A percentile compares a stretch with the other conserved stretches of the same genome.
These are phyloP conservation scores for Pleurotus sapidus DNA, from an alignment of 768 basidiomycete species.

Conservation along the genomic window DNA sequence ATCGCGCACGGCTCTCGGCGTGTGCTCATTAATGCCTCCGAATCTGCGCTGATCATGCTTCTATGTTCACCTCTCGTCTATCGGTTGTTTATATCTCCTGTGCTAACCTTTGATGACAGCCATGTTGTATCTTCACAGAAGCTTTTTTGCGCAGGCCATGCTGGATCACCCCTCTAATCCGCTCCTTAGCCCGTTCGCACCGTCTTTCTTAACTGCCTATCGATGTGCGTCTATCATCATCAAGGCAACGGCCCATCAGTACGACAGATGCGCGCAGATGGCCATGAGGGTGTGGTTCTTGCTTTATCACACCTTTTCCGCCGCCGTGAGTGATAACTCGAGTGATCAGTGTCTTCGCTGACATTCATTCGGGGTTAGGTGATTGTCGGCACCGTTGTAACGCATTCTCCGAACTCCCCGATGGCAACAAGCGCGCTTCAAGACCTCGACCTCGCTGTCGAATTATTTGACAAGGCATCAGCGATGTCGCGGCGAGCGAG, in stretches of 20 bases:
- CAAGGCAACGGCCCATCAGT: slow-evolving; percentile 45
- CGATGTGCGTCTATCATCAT: slow-evolving; percentile 50
- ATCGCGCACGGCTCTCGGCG: not conserved
- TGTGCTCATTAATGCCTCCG: not conserved
- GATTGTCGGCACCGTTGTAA: slow-evolving; percentile 59
- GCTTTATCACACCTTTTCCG: slow-evolving; percentile 47
- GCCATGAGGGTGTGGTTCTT: slow-evolving; percentile 50
- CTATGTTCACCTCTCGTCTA: not conserved
- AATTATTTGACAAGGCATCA: slow-evolving; percentile 44
- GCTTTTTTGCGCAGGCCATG: slow-evolving; percentile 58
- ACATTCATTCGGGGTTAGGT: slow-evolving; percentile 30
- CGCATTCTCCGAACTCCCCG: slow-evolving; percentile 47
- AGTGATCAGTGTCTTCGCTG: too few relatives aligned
- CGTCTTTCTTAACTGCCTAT: slow-evolving; percentile 54
- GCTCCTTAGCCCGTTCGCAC: slow-evolving; percentile 50
- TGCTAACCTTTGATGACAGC: slow-evolving; percentile 21
- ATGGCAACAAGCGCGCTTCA: slow-evolving; percentile 47
- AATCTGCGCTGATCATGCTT: not conserved
- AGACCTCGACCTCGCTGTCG: slow-evolving; percentile 44
- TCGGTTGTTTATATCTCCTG: not conserved
- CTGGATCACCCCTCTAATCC: slow-evolving; percentile 53
- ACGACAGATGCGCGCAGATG: slow-evolving; percentile 44
- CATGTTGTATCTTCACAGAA: slow-evolving; percentile 53
- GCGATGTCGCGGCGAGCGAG: slow-evolving; percentile 42
- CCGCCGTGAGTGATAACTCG: slow-evolving; percentile 31